phyloP scores from a whole-genome alignment of 2,329 filamentous ascomycete genomes.

The Amylocarpus encephaloides region DNA sequence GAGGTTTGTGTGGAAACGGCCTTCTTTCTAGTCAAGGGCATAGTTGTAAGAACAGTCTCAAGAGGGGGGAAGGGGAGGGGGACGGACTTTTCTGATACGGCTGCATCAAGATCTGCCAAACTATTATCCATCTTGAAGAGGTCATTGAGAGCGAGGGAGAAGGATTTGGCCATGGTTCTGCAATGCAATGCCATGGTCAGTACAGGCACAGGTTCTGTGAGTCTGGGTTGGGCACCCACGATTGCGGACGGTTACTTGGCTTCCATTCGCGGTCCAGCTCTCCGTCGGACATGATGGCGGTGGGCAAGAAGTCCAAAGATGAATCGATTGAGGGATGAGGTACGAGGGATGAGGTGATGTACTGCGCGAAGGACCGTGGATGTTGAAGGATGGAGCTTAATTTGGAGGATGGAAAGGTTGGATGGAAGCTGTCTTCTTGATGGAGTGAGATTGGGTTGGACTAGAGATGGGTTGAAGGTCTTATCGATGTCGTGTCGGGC shows the following conservation, averaged over 20 bases:
- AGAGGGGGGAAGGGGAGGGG: not conserved
- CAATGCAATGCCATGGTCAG: slow-evolving; percentile 13
- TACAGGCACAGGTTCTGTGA: not conserved
- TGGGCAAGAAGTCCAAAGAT: not conserved
- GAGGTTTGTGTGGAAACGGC: slow-evolving; percentile 65
- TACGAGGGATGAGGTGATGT: not conserved
- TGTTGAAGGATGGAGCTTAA: no score
- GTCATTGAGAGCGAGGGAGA: slow-evolving; percentile 79
- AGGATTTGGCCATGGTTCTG: slow-evolving; percentile 82
- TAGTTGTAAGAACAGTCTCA: slow-evolving; percentile 1
- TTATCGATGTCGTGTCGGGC: not conserved
- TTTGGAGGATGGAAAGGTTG: no score
- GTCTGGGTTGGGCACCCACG: slow-evolving; percentile 50
- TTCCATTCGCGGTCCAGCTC: slow-evolving; percentile 75
- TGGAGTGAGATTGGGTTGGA: no score
- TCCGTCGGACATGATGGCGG: slow-evolving; percentile 46
- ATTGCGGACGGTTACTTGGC: slow-evolving; percentile 72
- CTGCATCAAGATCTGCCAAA: slow-evolving; percentile 64
- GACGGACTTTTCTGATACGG: slow-evolving; percentile 70
- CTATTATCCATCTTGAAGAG: slow-evolving; percentile 84
- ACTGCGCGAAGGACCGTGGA: not conserved
- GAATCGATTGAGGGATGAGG: not conserved
- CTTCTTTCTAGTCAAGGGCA: slow-evolving; percentile 57
- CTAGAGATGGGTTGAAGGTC: no score
- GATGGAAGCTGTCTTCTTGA: no score